Evolutionary conservation across 164 flowering plant genomes (phyloP), one percentile per base, ranked within the genome.

Genomic region (Warburgia ugandensis): DNA sequence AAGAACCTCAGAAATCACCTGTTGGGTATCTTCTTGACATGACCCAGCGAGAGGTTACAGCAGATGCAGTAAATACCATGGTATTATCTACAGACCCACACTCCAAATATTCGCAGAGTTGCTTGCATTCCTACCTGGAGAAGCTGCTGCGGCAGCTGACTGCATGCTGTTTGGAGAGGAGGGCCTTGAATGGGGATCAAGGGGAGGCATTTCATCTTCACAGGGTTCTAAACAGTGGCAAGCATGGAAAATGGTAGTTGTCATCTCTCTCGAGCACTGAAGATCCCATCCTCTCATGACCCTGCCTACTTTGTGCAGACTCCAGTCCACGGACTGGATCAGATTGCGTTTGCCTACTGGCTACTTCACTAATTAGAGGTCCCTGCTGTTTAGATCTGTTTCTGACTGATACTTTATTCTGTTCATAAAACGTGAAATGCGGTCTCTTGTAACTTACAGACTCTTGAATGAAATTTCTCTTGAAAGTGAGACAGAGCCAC

Each of bases 181-280:
- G 94, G 68, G 60, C 72, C 8, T 52, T 83, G 62, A 77, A 77
- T 63, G 96, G 92, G 14, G 83, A 77, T 64, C 90, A 89, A 62
- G 99, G 99, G 26, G 99, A 94, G 73, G 79, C 83, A 13, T 94
- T 94, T 71, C 48, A 74, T 54, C 74, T 92, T 52, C 80, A 69
- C 30, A 71, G 70, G 60, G 78, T 83, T 29, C 50, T 42, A 6
- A 62, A 68, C 52, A 62, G 58, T 35, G 61, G 68, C 6, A 74
- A 67, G 58, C 65, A 59, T 42, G 64, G 48, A 5, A 70, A 44
- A 6, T 32, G 38, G 36, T 31, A 23, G 16, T 31, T n/a, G n/a
- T n/a, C n/a, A n/a, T n/a, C n/a, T n/a, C n/a, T n/a, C n/a, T n/a
- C n/a, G n/a, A n/a, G n/a, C n/a, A n/a, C n/a, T n/a, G n/a, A n/a